phyloP scores from a whole-genome alignment of 768 basidiomycete genomes.

The Filobasidium wieringae region DNA sequence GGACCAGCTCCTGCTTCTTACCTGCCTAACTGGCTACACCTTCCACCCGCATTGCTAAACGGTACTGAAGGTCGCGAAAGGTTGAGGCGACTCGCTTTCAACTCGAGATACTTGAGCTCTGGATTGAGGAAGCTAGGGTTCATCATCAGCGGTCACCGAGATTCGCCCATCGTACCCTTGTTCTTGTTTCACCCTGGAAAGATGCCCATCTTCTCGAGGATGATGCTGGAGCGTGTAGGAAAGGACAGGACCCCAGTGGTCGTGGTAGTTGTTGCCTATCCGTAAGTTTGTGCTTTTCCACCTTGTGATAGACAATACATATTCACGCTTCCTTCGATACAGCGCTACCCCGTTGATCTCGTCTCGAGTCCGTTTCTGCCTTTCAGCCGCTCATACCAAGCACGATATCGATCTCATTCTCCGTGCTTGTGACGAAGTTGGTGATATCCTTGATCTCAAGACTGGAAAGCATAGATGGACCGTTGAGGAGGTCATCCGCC shows the following conservation, averaged over 20 bases:
- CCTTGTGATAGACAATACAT: background rate
- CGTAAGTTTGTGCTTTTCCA: slow-evolving; percentile 23
- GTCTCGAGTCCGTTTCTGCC: slow-evolving; percentile 80
- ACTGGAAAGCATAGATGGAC: slow-evolving; percentile 64
- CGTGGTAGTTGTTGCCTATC: slow-evolving; percentile 77
- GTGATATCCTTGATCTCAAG: slow-evolving; percentile 79
- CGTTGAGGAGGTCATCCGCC: slow-evolving; percentile 57
- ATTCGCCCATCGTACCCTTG: slow-evolving; percentile 86
- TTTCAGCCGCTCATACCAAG: slow-evolving; percentile 91
- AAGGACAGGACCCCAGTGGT: slow-evolving; percentile 56
- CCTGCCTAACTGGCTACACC: slow-evolving; percentile 66
- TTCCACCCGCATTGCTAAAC: slow-evolving; percentile 60
- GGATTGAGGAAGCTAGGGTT: slow-evolving; percentile 85
- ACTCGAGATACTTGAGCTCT: slow-evolving; percentile 77
- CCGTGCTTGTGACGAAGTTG: slow-evolving; percentile 80
- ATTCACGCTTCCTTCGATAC: slow-evolving; percentile 18
- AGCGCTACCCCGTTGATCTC: slow-evolving; percentile 75
- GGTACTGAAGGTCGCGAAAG: slow-evolving; percentile 74
- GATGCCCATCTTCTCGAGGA: slow-evolving; percentile 81
- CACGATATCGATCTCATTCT: slow-evolving; percentile 82
- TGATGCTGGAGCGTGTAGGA: slow-evolving; percentile 54
- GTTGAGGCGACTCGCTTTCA: slow-evolving; percentile 82
- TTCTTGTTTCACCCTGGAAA: slow-evolving; percentile 87
- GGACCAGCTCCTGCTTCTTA: slow-evolving; percentile 57
- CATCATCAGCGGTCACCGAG: slow-evolving; percentile 83